Conservation (phyloP, 2,329 filamentous ascomycete species). For the Pseudogymnoascus sp. region DNA sequence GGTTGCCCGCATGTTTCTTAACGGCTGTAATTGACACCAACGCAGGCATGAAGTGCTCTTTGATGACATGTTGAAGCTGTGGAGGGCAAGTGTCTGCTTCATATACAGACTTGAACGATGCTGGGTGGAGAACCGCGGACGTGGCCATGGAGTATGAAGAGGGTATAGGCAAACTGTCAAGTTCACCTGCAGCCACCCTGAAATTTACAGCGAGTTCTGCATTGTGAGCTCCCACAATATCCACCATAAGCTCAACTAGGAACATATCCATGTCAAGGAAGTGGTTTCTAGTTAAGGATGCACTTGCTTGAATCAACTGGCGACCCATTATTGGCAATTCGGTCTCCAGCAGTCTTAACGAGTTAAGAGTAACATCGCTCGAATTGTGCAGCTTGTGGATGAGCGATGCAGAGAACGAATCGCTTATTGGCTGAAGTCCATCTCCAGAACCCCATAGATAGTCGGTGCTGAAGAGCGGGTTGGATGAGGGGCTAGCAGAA, state of each 20-base stretch:
- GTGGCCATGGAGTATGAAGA: background rate
- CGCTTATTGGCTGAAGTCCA: conserved; percentile 36
- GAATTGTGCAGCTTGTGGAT: conserved; percentile 46
- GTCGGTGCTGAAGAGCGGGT: conserved; percentile 21
- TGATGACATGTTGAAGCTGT: conserved; percentile 18
- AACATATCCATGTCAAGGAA: conserved; percentile 34
- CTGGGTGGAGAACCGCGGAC: background rate
- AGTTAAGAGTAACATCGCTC: conserved; percentile 46
- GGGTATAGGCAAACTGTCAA: background rate
- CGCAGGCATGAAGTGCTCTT: conserved; percentile 30
- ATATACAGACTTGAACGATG: background rate
- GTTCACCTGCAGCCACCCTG: background rate
- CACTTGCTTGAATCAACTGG: conserved; percentile 28
- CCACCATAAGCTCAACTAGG: conserved; percentile 17
- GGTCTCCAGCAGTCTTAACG: conserved; percentile 53
- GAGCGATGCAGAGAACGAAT: conserved; percentile 41
- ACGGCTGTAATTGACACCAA: conserved; percentile 25
- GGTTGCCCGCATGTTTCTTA: conserved; percentile 19
- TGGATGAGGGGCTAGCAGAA: conserved; percentile 19
- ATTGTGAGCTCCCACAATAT: conserved; percentile 20
- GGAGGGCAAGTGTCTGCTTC: background rate
- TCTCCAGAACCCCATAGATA: conserved; percentile 25
- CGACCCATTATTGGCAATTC: conserved; percentile 55
- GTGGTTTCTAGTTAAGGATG: conserved; percentile 36
- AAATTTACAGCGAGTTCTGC: conserved; percentile 7